Evolutionary conservation across 352 stramenopile genomes (phyloP), one percentile per base, ranked within the genome.

Genomic region (Pythium grandisporangium): DNA sequence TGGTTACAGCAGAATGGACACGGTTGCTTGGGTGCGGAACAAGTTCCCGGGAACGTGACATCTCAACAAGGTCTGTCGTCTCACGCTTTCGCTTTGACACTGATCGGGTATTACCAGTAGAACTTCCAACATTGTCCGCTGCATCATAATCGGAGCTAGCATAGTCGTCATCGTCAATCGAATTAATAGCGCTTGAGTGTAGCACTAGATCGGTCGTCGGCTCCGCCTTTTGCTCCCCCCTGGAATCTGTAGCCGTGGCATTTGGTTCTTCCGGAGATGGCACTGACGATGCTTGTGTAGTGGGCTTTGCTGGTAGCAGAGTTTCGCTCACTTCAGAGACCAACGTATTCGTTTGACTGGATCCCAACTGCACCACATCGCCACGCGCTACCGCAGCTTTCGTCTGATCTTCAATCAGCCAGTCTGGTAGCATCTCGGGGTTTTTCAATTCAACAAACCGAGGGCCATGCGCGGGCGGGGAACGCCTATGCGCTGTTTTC

Each of bases 11-110:
- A 13, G 61, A 62, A 32, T 70, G 66, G 16, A 69, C 45, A 6
- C 61, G 59, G 39, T 79, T 84, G 23, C 38, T 41, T 16, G 66
- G 51, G 40, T 77, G 70, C 8, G 63, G 47, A 35, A 81, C 50
- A 22, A 84, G 54, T 12, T 84, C 66, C n/a, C 37, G 37, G 19
- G 58, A 51, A 14, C 37, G 60, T 2, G 65, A 53, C 5, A 84
- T 30, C 45, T 75, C 58, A 20, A 84, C 55, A 48, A 84, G 59
- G 2, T 65, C 55, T 1, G 49, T 65, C 13, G 45, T 42, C 5
- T 55, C 42, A 30, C 51, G 32, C n/a, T n/a, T n/a, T n/a, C n/a
- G n/a, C n/a, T n/a, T n/a, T n/a, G n/a, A n/a, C n/a, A n/a, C n/a
- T n/a, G n/a, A n/a, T n/a, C n/a, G n/a, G n/a, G n/a, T n/a, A n/a